Conservation (phyloP, 169 alveolate genomes). For the Eimeria necatrix region DNA sequence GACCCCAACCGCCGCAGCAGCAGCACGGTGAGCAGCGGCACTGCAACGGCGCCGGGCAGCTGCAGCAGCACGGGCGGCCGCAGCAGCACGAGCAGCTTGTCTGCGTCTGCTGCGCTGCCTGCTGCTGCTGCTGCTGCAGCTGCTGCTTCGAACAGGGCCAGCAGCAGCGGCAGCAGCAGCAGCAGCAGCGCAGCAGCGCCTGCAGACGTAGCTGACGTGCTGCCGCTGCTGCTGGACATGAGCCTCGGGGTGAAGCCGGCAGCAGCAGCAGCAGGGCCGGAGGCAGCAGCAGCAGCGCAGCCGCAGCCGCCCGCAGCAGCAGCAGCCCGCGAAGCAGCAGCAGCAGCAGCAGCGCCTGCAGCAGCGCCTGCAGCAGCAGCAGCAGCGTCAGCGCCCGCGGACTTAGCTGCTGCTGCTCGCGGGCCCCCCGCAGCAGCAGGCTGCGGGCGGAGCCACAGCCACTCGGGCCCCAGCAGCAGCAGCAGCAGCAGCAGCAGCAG, state of each 20-base stretch:
- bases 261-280: neutral
- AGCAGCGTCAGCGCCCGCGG: neutral
- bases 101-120: neutral
- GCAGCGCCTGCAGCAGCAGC: conserved; percentile 17
- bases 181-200: neutral
- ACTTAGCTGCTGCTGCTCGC: neutral
- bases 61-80: conserved; percentile 1
- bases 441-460: neutral
- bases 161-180: neutral
- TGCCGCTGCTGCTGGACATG: neutral
- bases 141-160: neutral
- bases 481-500: conserved; percentile 31
- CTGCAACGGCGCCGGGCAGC: neutral
- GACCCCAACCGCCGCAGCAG: neutral
- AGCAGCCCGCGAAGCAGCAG: neutral
- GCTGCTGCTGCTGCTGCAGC: neutral
- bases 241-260: neutral
- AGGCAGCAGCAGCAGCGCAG: neutral
- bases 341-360: neutral
- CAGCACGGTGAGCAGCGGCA: conserved; percentile 10
- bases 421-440: neutral
- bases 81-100: neutral
- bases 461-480: neutral
- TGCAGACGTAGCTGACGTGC: neutral
- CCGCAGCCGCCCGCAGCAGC: neutral